These are phyloP conservation scores for Jacaranda copaia DNA, from an alignment of 257 asterid species.

Conservation along the genomic window DNA sequence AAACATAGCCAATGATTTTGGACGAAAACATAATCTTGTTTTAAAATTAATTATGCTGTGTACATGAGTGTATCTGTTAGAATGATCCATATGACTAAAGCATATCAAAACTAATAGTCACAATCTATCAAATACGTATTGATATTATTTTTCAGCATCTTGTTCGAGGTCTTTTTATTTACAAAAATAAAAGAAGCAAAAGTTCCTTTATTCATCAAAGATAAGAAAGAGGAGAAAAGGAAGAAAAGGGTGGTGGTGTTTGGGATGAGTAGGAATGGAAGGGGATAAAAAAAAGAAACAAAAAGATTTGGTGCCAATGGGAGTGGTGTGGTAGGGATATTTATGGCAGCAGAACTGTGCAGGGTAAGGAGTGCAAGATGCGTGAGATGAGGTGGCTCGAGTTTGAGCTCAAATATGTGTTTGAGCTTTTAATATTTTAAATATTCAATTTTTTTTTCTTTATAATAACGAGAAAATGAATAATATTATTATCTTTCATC, in stretches of 20 bases:
- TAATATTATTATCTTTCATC: too few species aligned
- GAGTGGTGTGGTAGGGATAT: not conserved
- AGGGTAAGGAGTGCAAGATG: too few species aligned
- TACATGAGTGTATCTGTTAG: not conserved
- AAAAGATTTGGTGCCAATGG: not conserved
- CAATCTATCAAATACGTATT: not conserved
- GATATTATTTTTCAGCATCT: not conserved
- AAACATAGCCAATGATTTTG: too few species aligned
- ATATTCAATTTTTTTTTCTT: too few species aligned
- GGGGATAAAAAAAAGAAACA: not conserved
- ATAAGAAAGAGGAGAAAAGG: not conserved
- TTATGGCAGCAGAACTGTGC: not conserved
- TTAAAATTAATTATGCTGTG: too few species aligned
- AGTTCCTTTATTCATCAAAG: not conserved
- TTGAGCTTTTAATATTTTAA: too few species aligned
- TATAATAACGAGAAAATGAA: too few species aligned
- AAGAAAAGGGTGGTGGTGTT: not conserved
- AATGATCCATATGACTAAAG: not conserved
- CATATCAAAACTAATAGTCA: not conserved
- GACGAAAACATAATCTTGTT: not conserved
- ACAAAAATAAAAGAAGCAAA: not conserved
- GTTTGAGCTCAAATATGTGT: too few species aligned
- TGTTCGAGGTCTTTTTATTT: not conserved
- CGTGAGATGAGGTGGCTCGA: too few species aligned
- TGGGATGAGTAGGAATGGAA: not conserved